Evolutionary conservation across 805 yeast species (phyloP).

Genomic region (Jamesozyma gamospora): DNA sequence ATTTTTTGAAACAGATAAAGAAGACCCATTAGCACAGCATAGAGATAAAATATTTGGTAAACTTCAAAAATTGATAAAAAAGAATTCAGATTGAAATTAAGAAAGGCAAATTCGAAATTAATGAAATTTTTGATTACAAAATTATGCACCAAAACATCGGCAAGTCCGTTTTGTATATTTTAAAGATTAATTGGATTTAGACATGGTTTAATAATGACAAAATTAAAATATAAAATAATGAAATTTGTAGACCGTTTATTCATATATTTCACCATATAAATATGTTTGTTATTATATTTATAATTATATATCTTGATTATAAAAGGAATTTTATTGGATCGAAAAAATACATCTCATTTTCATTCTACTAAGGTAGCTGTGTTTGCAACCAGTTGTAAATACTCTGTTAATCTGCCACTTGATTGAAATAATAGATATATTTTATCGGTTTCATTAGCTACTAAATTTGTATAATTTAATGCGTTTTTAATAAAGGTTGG

Average conservation of each 20-base stretch:
- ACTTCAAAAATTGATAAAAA: conserved; percentile 46
- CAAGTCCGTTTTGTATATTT: no score
- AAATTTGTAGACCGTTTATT: no score
- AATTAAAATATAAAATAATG: no score
- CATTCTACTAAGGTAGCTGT: conserved; percentile 36
- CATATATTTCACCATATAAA: no score
- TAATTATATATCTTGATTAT: no score
- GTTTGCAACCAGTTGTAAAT: conserved; percentile 43
- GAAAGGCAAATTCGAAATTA: no score
- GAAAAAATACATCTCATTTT: neutral
- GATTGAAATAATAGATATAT: conserved; percentile 51
- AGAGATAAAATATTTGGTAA: conserved; percentile 53
- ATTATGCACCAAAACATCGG: no score
- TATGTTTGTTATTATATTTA: no score
- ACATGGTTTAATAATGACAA: no score
- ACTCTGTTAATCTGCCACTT: conserved; percentile 47
- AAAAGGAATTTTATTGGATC: no score
- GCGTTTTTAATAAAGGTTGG: conserved; percentile 47
- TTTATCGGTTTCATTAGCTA: conserved; percentile 58
- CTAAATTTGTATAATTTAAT: conserved; percentile 45
- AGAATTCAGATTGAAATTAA: conserved; percentile 10
- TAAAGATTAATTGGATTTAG: no score
- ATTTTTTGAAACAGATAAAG: conserved; percentile 48
- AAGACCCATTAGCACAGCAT: conserved; percentile 53
- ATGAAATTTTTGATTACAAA: no score